Conservation (phyloP, 176 grass and related monocot species). For the Avena atlantica region DNA sequence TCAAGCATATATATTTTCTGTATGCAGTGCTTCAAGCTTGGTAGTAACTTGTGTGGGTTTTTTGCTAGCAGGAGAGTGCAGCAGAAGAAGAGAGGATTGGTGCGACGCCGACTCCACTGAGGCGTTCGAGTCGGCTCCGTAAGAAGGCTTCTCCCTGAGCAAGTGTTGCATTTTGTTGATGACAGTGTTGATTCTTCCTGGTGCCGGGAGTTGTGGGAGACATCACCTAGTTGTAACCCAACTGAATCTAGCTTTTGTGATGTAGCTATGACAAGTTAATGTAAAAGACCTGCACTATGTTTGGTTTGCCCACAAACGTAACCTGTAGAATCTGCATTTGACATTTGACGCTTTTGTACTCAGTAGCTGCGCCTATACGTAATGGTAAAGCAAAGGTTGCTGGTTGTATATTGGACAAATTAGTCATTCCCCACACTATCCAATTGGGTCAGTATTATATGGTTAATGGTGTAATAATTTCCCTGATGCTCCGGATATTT, state of each 20-base stretch:
- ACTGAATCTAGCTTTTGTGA: neutral
- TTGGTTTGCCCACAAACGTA: neutral
- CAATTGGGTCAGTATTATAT: neutral
- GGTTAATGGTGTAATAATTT: neutral
- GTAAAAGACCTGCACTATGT: neutral
- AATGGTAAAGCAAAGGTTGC: neutral
- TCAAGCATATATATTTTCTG: neutral
- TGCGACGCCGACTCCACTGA: conserved; percentile 35
- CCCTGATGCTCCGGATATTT: neutral
- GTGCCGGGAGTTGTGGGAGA: conserved; percentile 8
- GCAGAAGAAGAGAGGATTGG: conserved; percentile 7
- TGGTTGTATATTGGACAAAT: neutral
- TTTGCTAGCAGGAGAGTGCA: conserved; percentile 26
- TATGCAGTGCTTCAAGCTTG: neutral
- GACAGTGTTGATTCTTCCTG: neutral
- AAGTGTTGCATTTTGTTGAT: neutral
- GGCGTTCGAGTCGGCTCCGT: conserved; percentile 61
- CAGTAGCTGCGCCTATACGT: neutral
- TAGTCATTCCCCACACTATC: neutral
- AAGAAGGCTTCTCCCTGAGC: conserved; percentile 53
- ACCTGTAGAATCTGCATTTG: neutral
- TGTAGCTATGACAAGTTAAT: neutral
- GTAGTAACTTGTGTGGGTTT: neutral
- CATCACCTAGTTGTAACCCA: conserved; percentile 54
- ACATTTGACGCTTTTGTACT: conserved; percentile 11